Evolutionary conservation across 495 filamentous ascomycete species (phyloP).

Genomic region (Letharia lupina): DNA sequence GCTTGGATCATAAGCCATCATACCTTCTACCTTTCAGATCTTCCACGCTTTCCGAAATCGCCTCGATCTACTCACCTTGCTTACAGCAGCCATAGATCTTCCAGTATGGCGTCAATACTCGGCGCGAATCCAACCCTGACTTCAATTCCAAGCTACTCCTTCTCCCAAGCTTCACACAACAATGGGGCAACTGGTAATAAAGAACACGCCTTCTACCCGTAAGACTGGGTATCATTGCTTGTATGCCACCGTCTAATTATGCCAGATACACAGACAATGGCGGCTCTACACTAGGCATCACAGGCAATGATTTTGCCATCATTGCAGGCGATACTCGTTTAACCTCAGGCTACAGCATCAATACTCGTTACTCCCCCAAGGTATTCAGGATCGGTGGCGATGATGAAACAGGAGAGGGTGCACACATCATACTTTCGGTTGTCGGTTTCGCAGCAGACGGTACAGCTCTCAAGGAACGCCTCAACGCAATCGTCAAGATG

Average conservation of each 20-base stretch:
- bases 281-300: conserved; percentile 90
- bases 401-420: conserved; percentile 70
- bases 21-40: neutral
- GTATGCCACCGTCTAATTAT: conserved; percentile 1
- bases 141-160: conserved; percentile 50
- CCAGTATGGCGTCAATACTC: conserved; percentile 41
- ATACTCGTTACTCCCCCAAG: conserved; percentile 86
- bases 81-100: neutral
- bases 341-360: conserved; percentile 96
- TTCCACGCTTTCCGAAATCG: neutral
- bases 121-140: conserved; percentile 33
- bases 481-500: conserved; percentile 91
- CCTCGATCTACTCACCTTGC: neutral
- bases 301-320: conserved; percentile 86
- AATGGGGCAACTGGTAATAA: conserved; percentile 40
- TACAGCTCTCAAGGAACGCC: conserved; percentile 75
- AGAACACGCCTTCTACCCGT: conserved; percentile 94
- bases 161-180: conserved; percentile 39
- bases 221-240: conserved; percentile 28
- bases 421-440: conserved; percentile 80
- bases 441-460: conserved; percentile 95
- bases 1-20: neutral
- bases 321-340: conserved; percentile 93
- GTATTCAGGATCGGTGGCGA: conserved; percentile 93
- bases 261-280: conserved; percentile 93